Percentiles rank a stretch among this genome's conserved stretches.
Evolutionary conservation across 805 yeast genomes (phyloP).

Genomic region (Ogataea salicorniae): DNA sequence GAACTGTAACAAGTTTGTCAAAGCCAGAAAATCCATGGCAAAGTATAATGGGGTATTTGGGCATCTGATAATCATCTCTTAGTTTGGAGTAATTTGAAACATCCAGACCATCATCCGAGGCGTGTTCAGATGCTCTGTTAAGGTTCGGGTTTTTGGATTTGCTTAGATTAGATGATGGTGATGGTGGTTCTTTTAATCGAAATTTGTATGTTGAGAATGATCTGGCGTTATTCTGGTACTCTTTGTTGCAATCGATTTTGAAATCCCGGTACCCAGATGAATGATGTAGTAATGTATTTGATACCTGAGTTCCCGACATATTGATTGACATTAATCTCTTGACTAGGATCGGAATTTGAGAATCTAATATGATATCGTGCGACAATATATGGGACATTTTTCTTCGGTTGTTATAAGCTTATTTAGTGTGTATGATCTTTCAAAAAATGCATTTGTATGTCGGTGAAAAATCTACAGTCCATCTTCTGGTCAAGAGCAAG

Average conservation of each 20-base stretch:
- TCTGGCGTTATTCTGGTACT: too few species aligned
- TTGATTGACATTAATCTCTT: neutral
- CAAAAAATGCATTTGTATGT: too few species aligned
- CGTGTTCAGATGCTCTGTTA: slow-evolving; percentile 6
- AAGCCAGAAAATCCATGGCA: slow-evolving; percentile 90
- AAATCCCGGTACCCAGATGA: too few species aligned
- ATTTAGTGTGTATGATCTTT: too few species aligned
- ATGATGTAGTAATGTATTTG: neutral
- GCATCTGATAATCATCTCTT: slow-evolving; percentile 44
- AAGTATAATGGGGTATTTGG: slow-evolving; percentile 68
- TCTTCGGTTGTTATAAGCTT: too few species aligned
- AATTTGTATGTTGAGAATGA: neutral
- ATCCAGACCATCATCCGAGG: slow-evolving; percentile 20
- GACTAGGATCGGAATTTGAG: neutral
- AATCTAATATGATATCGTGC: neutral
- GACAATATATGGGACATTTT: neutral
- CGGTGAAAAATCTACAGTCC: too few species aligned
- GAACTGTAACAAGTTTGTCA: slow-evolving; percentile 47
- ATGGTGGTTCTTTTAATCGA: neutral
- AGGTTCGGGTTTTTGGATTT: slow-evolving; percentile 5
- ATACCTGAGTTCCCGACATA: too few species aligned
- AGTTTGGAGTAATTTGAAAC: slow-evolving; percentile 29
- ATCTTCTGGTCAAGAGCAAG: too few species aligned
- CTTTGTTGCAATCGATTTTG: too few species aligned
- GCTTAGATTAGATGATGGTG: neutral